Evolutionary conservation across 306 rosid genomes (phyloP).

Genomic region (Acacia crassicarpa): DNA sequence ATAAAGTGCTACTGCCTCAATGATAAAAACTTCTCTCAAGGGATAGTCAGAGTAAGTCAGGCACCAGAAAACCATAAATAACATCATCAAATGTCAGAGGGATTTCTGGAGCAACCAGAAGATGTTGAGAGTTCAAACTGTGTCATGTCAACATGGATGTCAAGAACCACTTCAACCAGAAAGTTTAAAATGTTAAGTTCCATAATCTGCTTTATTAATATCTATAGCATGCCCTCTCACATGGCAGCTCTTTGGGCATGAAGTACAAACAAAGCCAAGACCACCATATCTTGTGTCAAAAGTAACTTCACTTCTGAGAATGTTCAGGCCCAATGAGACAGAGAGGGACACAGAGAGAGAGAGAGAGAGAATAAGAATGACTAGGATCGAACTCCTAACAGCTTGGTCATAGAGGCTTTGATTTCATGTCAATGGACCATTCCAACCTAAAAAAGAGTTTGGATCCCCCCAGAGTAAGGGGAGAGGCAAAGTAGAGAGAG

Average conservation of each 20-base stretch:
- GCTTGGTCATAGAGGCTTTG: not conserved
- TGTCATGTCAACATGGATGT: not conserved
- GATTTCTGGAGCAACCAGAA: not conserved
- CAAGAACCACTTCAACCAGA: not conserved
- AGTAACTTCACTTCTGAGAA: not conserved
- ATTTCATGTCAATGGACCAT: not conserved
- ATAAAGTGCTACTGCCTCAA: slow-evolving; percentile 14
- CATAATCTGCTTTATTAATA: not conserved
- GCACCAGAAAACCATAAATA: slow-evolving; percentile 12
- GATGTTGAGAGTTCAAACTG: not conserved
- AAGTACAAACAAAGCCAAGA: not conserved
- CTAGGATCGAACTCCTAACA: not conserved
- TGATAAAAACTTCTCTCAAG: slow-evolving; percentile 25
- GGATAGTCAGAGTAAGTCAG: slow-evolving; percentile 13
- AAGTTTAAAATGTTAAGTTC: not conserved
- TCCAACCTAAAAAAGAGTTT: not conserved
- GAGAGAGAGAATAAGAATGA: not conserved
- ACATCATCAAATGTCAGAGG: not conserved
- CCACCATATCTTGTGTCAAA: not conserved
- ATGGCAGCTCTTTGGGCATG: not conserved
- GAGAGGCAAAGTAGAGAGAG: not conserved
- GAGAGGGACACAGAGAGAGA: not conserved
- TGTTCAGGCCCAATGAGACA: not conserved
- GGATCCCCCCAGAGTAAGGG: not conserved
- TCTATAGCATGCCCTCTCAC: not conserved